Evolutionary conservation across 2,329 filamentous ascomycete genomes (phyloP).

Genomic region (Neoscytalidium dimidiatum): DNA sequence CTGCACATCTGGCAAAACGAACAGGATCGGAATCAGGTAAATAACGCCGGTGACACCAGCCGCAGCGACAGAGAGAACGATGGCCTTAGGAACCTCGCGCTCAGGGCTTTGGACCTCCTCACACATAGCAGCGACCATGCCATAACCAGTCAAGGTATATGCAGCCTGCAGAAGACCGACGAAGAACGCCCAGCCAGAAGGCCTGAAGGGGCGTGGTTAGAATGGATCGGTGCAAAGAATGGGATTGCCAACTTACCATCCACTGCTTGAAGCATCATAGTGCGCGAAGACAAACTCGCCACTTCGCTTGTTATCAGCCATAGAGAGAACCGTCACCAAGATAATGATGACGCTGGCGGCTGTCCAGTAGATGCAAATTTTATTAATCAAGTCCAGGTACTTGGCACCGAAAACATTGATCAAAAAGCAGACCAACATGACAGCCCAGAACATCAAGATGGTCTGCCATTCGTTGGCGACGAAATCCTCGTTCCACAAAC

Average conservation of each 20-base stretch:
- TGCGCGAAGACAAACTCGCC: slow-evolving; percentile 68
- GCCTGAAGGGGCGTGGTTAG: slow-evolving; percentile 40
- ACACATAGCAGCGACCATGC: slow-evolving; percentile 72
- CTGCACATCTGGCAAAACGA: slow-evolving; percentile 70
- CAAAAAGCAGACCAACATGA: slow-evolving; percentile 65
- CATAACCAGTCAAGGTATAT: slow-evolving; percentile 66
- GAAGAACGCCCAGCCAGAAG: slow-evolving; percentile 71
- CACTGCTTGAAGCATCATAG: slow-evolving; percentile 66
- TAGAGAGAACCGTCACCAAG: slow-evolving; percentile 62
- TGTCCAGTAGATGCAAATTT: slow-evolving; percentile 74
- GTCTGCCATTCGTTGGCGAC: slow-evolving; percentile 70
- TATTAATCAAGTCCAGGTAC: slow-evolving; percentile 69
- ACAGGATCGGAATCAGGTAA: slow-evolving; percentile 74
- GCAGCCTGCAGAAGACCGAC: slow-evolving; percentile 68
- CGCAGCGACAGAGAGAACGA: slow-evolving; percentile 68
- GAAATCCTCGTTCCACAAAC: slow-evolving; percentile 70
- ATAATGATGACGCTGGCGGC: slow-evolving; percentile 67
- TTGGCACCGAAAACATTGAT: slow-evolving; percentile 66
- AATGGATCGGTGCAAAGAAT: slow-evolving; percentile 8
- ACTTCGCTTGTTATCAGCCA: slow-evolving; percentile 59
- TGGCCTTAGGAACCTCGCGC: slow-evolving; percentile 69
- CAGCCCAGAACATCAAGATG: slow-evolving; percentile 70
- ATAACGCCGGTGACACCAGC: slow-evolving; percentile 66
- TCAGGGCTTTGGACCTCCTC: slow-evolving; percentile 71
- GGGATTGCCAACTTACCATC: slow-evolving; percentile 51